These are phyloP conservation scores for Fagus crenata DNA, from an alignment of 306 rosid species.

Conservation along the genomic window DNA sequence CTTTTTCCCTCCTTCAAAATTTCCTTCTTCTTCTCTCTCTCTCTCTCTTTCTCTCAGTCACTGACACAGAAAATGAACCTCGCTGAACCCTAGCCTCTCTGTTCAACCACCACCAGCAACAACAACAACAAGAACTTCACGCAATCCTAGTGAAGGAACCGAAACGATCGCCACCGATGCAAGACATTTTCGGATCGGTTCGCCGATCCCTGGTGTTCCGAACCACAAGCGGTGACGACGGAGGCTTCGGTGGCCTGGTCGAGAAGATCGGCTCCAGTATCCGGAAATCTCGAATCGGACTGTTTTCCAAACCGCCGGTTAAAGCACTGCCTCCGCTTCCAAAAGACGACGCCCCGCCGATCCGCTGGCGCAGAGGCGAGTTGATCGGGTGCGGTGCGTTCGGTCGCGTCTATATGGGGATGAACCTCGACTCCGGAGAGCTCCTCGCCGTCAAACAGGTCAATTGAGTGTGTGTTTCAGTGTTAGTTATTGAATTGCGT, in stretches of 20 bases:
- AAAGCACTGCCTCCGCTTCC: slow-evolving; percentile 45
- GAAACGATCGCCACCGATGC: slow-evolving; percentile 42
- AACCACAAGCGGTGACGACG: slow-evolving; percentile 45
- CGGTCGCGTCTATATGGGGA: slow-evolving; percentile 88
- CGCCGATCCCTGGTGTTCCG: slow-evolving; percentile 78
- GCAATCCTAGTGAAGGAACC: slow-evolving; percentile 4
- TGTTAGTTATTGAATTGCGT: not conserved
- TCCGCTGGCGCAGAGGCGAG: slow-evolving; percentile 93
- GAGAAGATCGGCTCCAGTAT: slow-evolving; percentile 73
- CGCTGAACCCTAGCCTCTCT: slow-evolving; percentile 30
- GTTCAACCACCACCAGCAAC: not conserved
- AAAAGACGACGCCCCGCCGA: slow-evolving; percentile 45
- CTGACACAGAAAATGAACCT: slow-evolving; percentile 9
- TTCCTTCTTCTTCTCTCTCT: not conserved
- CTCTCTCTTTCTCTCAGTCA: not conserved
- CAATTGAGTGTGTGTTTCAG: not conserved
- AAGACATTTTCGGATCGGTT: slow-evolving; percentile 70
- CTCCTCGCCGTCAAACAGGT: slow-evolving; percentile 92
- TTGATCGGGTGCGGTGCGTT: slow-evolving; percentile 90
- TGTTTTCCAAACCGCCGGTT: slow-evolving; percentile 46
- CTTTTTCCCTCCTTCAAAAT: slow-evolving; percentile 30
- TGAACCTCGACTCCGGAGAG: slow-evolving; percentile 96
- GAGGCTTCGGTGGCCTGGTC: slow-evolving; percentile 59
- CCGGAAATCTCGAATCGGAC: slow-evolving; percentile 71
- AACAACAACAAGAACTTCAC: not conserved